Conservation (phyloP, 805 yeast genomes). For the Myxozyma monticola region DNA sequence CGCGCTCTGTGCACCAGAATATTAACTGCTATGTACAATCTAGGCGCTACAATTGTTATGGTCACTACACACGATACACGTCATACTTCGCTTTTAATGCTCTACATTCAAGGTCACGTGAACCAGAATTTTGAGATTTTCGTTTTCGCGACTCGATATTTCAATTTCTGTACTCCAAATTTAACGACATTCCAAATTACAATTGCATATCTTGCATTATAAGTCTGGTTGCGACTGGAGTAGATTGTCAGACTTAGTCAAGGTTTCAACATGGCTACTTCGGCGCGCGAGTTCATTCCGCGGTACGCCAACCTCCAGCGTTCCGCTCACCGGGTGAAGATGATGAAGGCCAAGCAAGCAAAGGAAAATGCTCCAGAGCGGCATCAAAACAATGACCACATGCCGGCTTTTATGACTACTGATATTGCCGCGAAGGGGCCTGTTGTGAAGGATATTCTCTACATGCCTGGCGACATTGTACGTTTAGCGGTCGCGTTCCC, state of each 20-base stretch:
- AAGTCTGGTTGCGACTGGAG: neutral
- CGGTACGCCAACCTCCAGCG: too few species aligned
- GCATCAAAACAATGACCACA: neutral
- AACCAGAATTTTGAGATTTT: too few species aligned
- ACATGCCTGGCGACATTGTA: conserved; percentile 17
- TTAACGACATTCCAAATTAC: neutral
- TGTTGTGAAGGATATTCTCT: conserved; percentile 4
- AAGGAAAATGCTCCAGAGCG: neutral
- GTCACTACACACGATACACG: too few species aligned
- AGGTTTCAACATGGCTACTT: neutral
- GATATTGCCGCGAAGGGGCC: neutral
- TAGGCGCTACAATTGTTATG: too few species aligned
- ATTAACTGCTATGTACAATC: too few species aligned
- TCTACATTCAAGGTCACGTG: too few species aligned
- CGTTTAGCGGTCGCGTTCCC: too few species aligned
- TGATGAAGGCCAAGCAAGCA: neutral
- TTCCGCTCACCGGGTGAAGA: too few species aligned
- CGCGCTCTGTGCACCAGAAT: too few species aligned
- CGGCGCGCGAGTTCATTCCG: too few species aligned
- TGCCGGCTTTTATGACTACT: conserved; percentile 11
- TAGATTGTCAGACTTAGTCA: neutral
- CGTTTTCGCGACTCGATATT: too few species aligned
- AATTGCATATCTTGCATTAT: neutral
- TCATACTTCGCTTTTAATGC: too few species aligned
- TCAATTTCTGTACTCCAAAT: neutral